A percentile compares a stretch with the other conserved stretches of the same genome.
phyloP scores from a whole-genome alignment of 768 basidiomycete species.

The Collybia nuda region DNA sequence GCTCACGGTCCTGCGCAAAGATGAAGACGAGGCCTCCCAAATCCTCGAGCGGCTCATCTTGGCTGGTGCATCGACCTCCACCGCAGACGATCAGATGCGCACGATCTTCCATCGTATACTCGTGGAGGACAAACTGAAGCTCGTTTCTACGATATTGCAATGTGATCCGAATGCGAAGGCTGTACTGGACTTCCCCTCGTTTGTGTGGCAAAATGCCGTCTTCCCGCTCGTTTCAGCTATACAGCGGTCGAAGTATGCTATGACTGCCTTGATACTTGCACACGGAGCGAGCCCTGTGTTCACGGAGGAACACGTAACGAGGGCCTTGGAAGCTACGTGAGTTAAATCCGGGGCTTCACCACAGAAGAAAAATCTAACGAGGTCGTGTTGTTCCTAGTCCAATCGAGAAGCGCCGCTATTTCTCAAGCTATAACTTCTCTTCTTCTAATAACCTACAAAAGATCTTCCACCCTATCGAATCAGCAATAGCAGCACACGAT shows the following conservation, averaged over 20 bases:
- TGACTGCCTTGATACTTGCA: constrained; percentile 36
- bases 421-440: constrained; percentile 21
- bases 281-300: constrained; percentile 37
- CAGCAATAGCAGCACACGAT: constrained; percentile 32
- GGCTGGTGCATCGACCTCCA: constrained; percentile 40
- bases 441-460: constrained; percentile 22
- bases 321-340: constrained; percentile 32
- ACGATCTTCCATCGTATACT: constrained; percentile 46
- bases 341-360: constrained; percentile 3
- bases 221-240: constrained; percentile 41
- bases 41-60: constrained; percentile 40
- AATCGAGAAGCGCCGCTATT: constrained; percentile 8
- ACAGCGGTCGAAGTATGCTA: constrained; percentile 28
- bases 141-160: constrained; percentile 39
- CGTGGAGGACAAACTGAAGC: constrained; percentile 28
- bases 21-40: constrained; percentile 38
- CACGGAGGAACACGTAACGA: constrained; percentile 33
- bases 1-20: constrained; percentile 36
- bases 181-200: constrained; percentile 37
- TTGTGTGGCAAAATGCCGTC: constrained; percentile 20
- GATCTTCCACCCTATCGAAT: constrained; percentile 34
- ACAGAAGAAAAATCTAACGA: not conserved
- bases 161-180: constrained; percentile 38
- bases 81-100: constrained; percentile 31
- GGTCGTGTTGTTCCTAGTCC: constrained; percentile 10